Evolutionary conservation across 139 green algal genomes (phyloP).

Genomic region (Tetraselmis striata): DNA sequence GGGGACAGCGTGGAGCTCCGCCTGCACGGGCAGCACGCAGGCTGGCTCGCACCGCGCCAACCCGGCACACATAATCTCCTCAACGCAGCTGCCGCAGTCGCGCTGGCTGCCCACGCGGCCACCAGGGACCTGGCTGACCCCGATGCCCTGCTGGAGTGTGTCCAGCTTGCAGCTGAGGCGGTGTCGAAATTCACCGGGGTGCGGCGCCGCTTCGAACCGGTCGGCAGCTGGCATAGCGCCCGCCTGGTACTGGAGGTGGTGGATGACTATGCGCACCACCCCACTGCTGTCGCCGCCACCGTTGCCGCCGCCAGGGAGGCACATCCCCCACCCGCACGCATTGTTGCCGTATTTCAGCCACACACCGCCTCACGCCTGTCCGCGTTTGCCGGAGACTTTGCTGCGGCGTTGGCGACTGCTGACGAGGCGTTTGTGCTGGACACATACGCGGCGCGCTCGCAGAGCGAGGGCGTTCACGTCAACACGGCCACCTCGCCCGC

Average conservation of each 20-base stretch:
- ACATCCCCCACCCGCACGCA: no score
- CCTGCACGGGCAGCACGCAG: not conserved
- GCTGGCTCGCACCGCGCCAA: not conserved
- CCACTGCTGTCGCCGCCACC: not conserved
- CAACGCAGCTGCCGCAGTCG: slow-evolving; percentile 3
- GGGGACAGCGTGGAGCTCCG: no score
- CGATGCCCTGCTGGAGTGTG: no score
- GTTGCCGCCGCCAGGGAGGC: not conserved
- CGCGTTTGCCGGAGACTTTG: not conserved
- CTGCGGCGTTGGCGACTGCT: not conserved
- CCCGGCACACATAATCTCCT: slow-evolving; percentile 2
- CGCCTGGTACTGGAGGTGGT: not conserved
- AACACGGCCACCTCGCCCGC: not conserved
- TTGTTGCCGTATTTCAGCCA: not conserved
- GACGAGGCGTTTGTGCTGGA: not conserved
- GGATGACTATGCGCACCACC: slow-evolving; percentile 13
- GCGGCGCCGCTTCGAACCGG: not conserved
- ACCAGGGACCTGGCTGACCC: no score
- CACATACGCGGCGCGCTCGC: not conserved
- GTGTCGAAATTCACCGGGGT: not conserved
- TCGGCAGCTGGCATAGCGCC: not conserved
- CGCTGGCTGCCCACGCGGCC: not conserved
- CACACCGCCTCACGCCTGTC: not conserved
- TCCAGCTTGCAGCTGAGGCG: no score
- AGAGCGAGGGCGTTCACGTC: not conserved